These are phyloP conservation scores for Cystofilobasidium capitatum DNA, from an alignment of 768 basidiomycete species.

Conservation along the genomic window DNA sequence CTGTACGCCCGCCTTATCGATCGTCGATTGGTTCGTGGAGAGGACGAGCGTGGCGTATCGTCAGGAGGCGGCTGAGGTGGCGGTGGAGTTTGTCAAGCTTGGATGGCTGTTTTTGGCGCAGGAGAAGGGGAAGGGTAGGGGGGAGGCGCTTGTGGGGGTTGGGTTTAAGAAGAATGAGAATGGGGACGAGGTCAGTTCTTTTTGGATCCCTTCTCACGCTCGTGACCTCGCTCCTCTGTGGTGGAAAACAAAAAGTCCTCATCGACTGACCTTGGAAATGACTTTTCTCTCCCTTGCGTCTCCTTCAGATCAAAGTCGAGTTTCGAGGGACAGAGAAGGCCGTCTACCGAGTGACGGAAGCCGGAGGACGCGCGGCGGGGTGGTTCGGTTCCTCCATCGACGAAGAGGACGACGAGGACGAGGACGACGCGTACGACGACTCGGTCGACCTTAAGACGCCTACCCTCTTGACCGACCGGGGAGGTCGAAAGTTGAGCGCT, in stretches of 20 bases:
- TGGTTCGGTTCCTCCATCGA: conserved; percentile 45
- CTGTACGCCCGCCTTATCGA: conserved; percentile 76
- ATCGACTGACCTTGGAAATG: not conserved
- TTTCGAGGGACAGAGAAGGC: conserved; percentile 94
- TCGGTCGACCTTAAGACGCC: not conserved
- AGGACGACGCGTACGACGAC: not conserved
- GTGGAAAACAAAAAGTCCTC: not conserved
- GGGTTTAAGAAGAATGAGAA: conserved; percentile 27
- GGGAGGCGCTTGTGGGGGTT: conserved; percentile 33
- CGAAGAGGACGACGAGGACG: not conserved
- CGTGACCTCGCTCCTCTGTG: not conserved
- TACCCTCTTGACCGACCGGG: conserved; percentile 7
- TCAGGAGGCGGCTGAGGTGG: conserved; percentile 95
- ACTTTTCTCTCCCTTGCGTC: not conserved
- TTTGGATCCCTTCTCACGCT: no score
- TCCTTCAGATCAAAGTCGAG: conserved; percentile 72
- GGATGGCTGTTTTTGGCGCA: conserved; percentile 71
- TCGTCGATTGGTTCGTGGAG: conserved; percentile 94
- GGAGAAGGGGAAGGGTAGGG: conserved; percentile 35
- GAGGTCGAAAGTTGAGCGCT: not conserved
- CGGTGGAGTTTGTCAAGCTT: conserved; percentile 93
- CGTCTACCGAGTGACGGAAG: conserved; percentile 86
- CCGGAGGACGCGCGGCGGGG: conserved; percentile 71
- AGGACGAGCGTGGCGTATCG: conserved; percentile 90
- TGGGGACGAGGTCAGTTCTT: conserved; percentile 10